phyloP scores from a whole-genome alignment of 2,329 filamentous ascomycete species.

The Hypoxylon rubiginosum region DNA sequence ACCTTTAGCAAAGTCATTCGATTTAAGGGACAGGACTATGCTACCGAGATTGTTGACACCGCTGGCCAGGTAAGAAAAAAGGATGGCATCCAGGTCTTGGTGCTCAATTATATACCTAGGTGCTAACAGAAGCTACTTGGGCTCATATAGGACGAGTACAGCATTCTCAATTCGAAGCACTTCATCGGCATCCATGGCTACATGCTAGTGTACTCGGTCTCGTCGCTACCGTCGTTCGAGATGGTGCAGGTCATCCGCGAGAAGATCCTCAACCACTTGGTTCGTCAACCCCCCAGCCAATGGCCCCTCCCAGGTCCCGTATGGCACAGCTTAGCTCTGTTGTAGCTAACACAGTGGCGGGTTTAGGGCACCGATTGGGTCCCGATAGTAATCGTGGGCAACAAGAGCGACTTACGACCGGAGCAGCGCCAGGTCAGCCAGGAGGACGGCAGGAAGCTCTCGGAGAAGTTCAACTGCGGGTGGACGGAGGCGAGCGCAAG shows the following conservation, averaged over 20 bases:
- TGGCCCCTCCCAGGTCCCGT: neutral
- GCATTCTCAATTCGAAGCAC: slow-evolving; percentile 97
- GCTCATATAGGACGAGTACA: slow-evolving; percentile 87
- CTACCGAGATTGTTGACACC: slow-evolving; percentile 98
- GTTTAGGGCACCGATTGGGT: slow-evolving; percentile 83
- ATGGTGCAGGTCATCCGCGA: slow-evolving; percentile 97
- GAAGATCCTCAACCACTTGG: slow-evolving; percentile 96
- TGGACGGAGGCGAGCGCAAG: slow-evolving; percentile 96
- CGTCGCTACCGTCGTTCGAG: slow-evolving; percentile 92
- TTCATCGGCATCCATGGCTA: slow-evolving; percentile 99
- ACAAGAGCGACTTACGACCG: slow-evolving; percentile 93
- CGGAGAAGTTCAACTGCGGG: slow-evolving; percentile 89
- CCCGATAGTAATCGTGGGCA: slow-evolving; percentile 93
- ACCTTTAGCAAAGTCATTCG: slow-evolving; percentile 97
- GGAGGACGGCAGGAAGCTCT: slow-evolving; percentile 87
- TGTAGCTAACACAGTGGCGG: slow-evolving; percentile 18
- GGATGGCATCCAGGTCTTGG: neutral
- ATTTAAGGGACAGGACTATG: slow-evolving; percentile 91
- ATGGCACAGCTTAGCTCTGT: neutral
- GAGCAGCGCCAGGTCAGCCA: slow-evolving; percentile 92
- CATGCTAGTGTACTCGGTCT: slow-evolving; percentile 98
- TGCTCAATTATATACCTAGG: neutral
- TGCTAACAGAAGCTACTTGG: slow-evolving; percentile 33
- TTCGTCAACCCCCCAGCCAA: slow-evolving; percentile 59
- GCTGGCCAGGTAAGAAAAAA: slow-evolving; percentile 81